Conservation (phyloP, 345 rosid species). For the Raphanus sativus region DNA sequence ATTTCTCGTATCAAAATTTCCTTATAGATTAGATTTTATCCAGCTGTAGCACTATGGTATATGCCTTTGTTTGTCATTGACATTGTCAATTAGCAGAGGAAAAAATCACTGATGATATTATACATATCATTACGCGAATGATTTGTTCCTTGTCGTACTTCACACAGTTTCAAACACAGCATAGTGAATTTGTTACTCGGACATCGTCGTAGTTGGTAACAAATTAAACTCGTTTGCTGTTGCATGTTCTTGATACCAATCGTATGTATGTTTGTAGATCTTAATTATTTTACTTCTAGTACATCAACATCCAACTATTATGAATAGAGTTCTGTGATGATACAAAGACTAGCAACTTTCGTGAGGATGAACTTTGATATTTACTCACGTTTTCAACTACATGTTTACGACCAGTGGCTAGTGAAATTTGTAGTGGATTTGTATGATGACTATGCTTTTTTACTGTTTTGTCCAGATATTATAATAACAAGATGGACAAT, state of each 20-base stretch:
- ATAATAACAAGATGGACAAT: slow-evolving; percentile 17
- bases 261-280: neutral
- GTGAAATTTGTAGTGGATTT: neutral
- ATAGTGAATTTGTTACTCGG: neutral
- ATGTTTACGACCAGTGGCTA: no score
- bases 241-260: neutral
- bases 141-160: neutral
- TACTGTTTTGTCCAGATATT: neutral
- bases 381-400: no score
- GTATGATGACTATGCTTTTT: slow-evolving; percentile 5
- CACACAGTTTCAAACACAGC: neutral
- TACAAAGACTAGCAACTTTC: no score
- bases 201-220: neutral
- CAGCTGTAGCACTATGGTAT: neutral
- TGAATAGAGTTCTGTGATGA: neutral
- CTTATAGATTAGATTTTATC: neutral
- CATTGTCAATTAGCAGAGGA: neutral
- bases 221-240: neutral
- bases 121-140: neutral
- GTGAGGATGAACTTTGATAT: no score
- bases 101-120: neutral
- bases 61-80: neutral
- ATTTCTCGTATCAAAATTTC: neutral
- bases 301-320: neutral
- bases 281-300: neutral